Conservation (phyloP, 768 basidiomycete species). For the Boletales sp. region DNA sequence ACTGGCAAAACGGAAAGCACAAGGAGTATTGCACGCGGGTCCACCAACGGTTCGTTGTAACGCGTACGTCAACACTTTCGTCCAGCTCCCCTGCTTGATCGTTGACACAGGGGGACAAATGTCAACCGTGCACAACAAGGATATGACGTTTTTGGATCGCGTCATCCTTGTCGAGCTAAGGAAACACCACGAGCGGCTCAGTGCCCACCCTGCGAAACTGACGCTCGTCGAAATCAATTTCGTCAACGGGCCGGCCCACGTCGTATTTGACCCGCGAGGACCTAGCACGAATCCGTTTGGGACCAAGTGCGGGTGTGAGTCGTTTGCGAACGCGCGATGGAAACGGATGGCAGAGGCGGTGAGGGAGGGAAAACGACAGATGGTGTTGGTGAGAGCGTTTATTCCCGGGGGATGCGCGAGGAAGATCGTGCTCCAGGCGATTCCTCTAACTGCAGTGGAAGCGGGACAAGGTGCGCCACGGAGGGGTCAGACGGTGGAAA, state of each 20-base stretch:
- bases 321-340: slow-evolving; percentile 22
- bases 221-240: slow-evolving; percentile 27
- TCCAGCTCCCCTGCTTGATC: no score
- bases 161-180: slow-evolving; percentile 25
- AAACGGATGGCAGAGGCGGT: slow-evolving; percentile 17
- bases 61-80: slow-evolving; percentile 9
- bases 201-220: slow-evolving; percentile 11
- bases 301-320: slow-evolving; percentile 23
- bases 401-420: slow-evolving; percentile 25
- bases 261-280: slow-evolving; percentile 21
- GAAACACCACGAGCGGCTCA: slow-evolving; percentile 14
- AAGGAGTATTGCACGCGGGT: slow-evolving; percentile 23
- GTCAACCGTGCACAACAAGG: slow-evolving; percentile 20
- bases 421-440: slow-evolving; percentile 25
- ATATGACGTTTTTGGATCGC: slow-evolving; percentile 25
- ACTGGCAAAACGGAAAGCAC: slow-evolving; percentile 27
- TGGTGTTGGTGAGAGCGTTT: slow-evolving; percentile 26
- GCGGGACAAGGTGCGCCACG: slow-evolving; percentile 1
- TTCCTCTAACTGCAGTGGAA: slow-evolving; percentile 19
- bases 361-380: slow-evolving; percentile 8
- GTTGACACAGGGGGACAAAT: slow-evolving; percentile 18
- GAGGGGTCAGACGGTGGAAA: slow-evolving; percentile 2
- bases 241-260: slow-evolving; percentile 4
- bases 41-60: slow-evolving; percentile 16
- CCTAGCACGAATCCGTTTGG: slow-evolving; percentile 21